Base-by-base conservation (phyloP, 768 basidiomycete genomes). In the Hygrocybe punicea region DNA sequence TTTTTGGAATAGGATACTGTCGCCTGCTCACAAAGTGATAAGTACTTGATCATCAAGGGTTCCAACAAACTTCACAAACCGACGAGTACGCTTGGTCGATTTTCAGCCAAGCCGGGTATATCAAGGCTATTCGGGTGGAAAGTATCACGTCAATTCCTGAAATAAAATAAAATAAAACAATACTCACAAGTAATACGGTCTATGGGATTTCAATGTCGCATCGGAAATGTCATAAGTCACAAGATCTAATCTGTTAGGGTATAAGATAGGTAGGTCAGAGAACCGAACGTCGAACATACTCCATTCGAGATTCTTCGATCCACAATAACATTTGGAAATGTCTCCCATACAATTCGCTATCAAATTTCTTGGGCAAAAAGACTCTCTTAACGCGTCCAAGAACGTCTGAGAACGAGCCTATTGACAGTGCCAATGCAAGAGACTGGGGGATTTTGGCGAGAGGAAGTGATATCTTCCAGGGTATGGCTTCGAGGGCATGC, bases 81-180 rank as follows among this genome's bases (percentile, higher is more conserved):
- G 34, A 83, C 73, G 4, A 84, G 73, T 14, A 84, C 78, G 57
- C 80, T 80, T 0, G 83, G 81, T 1, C 83, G 72, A 55, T 83
- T 84, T 61, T 84, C 83, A 2, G 82, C 81, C 6, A 85, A 66
- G 1, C 82, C 83, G 13, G 80, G 77, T 21, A 81, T 76, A 29
- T 64, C 58, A 21, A 81, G 66, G 53, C 79, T 80, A 51, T 14
- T 19, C 37, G 51, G 14, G 6, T 14, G 19, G 33, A 48, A 57
- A 57, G 36, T 23, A 40, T 40, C 14, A 36, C 5, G 23, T 24
- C 9, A 10, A 11, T 33, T 8, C n/a, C 61, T 56, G 42, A 33
- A 51, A 42, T n/a, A n/a, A n/a, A n/a, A n/a, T n/a, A 3, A 54
- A 9, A 10, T 47, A 47, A 50, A 6, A 58, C 16, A 5, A 19